Evolutionary conservation across 345 rosid genomes (phyloP), one percentile per base, ranked within the genome.

Genomic region (Carallia brachiata): DNA sequence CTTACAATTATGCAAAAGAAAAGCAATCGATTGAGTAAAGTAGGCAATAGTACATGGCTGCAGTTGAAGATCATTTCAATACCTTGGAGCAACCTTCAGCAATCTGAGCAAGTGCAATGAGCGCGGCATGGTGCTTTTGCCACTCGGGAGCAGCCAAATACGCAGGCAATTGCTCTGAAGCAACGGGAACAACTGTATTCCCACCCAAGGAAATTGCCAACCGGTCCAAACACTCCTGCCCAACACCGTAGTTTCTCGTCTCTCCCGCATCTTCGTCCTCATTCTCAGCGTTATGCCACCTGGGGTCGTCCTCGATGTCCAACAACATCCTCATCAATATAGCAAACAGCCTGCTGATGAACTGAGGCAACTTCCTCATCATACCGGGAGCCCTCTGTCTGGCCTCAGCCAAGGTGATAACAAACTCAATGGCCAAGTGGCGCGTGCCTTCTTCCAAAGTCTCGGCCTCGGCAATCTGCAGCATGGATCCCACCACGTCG

Each of bases 1-100:
- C 12, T 44, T 3, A 13, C 23, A 1, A 9, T 56, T 30, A 56
- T 27, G 68, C 30, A 39, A n/a, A 39, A 63, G 55, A 28, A 16
- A 36, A 54, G 13, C 2, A 7, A 17, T 61, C 36, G 52, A 27
- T 23, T 44, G 6, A 4, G 12, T 16, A 30, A 50, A 48, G 18
- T 7, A 40, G 50, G 31, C 31, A 55, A 30, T 7, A 27, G 31
- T 4, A 48, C 10, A 68, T 44, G 37, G n/a, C 17, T 19, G 31
- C 10, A 36, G 23, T 61, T 36, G 18, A 44, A 39, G 54, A 37
- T n/a, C 39, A 12, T 48, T 37, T 36, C 12, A 18, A 67, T 81
- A 92, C 98, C 98, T 92, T 96, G 6, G 97, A 79, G 73, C 99
- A 96, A 77, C 99, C 99, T 83, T 96, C 99, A 10, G 99, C 99